Percentiles rank a stretch among this genome's conserved stretches.
These are phyloP conservation scores for Yarrowia galli DNA, from an alignment of 1,139 yeast genomes.

Conservation along the genomic window DNA sequence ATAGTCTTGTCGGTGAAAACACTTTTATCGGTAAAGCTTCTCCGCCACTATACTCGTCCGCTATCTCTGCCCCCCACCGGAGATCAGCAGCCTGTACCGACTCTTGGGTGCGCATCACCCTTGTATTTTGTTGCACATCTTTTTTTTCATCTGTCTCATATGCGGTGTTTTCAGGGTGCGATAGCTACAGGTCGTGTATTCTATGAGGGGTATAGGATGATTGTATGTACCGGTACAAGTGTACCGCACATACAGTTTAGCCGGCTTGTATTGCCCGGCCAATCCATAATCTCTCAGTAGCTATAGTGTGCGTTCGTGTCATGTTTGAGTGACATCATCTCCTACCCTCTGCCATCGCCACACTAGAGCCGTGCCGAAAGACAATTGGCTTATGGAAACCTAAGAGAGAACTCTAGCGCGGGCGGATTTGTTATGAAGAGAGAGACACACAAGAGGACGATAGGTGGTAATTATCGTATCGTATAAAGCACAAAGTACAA, in stretches of 20 bases:
- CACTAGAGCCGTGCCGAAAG: constrained; percentile 5
- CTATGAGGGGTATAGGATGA: too few species aligned
- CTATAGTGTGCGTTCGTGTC: too few species aligned
- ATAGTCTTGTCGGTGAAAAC: too few species aligned
- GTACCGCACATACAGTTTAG: too few species aligned
- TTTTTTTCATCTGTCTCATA: constrained; percentile 14
- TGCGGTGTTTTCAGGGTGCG: background rate
- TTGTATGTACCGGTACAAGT: too few species aligned
- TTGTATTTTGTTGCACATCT: constrained; percentile 9
- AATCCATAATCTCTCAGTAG: too few species aligned
- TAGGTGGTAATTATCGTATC: too few species aligned
- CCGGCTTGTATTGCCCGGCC: too few species aligned
- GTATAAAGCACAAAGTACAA: too few species aligned
- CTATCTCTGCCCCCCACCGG: background rate
- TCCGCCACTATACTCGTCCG: background rate
- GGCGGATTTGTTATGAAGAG: constrained; percentile 5
- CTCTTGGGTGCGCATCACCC: constrained; percentile 5
- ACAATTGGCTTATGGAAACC: constrained; percentile 3
- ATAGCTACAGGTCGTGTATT: too few species aligned
- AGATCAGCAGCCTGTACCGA: background rate
- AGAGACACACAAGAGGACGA: too few species aligned
- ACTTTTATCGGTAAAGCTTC: background rate
- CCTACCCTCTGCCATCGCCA: background rate
- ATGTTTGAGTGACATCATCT: too few species aligned
- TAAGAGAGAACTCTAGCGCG: background rate